Conservation (phyloP, 225 moss, liverwort and hornwort genomes). For the Takakia lepidozioides region DNA sequence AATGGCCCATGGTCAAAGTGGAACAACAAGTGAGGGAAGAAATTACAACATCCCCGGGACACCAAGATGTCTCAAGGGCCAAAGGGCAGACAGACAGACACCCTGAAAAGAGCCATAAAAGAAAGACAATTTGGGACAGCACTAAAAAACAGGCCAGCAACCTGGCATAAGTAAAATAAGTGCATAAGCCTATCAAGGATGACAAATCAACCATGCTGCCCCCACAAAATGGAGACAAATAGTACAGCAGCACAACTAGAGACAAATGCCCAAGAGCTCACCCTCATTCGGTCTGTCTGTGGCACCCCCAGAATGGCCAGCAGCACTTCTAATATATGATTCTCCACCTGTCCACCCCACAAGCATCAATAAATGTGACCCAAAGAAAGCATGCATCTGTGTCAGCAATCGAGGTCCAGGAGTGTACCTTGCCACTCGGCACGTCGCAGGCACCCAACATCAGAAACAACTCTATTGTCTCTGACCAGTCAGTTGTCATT, state of each 20-base stretch:
- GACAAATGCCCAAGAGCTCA: constrained; percentile 19
- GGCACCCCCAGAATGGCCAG: constrained; percentile 43
- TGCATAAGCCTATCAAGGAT: not conserved
- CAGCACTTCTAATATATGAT: constrained; percentile 71
- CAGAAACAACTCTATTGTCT: not conserved
- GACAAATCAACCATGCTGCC: no score
- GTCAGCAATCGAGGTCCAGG: not conserved
- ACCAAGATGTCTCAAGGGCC: no score
- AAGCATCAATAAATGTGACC: not conserved
- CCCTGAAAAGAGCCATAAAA: no score
- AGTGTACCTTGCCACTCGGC: no score
- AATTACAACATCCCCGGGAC: no score
- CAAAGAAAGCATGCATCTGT: not conserved
- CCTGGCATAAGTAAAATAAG: no score
- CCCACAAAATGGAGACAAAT: not conserved
- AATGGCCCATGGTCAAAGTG: no score
- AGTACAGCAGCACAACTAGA: not conserved
- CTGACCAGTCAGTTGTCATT: not conserved
- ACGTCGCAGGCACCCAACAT: not conserved
- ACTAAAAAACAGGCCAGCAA: no score
- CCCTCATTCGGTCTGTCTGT: constrained; percentile 83
- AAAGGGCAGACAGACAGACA: no score
- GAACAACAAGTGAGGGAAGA: no score
- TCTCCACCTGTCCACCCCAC: constrained; percentile 50
- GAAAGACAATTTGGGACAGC: no score